These are phyloP conservation scores for Ceratobasidium sp. DNA, from an alignment of 1,284 basidiomycete genomes.

Conservation along the genomic window DNA sequence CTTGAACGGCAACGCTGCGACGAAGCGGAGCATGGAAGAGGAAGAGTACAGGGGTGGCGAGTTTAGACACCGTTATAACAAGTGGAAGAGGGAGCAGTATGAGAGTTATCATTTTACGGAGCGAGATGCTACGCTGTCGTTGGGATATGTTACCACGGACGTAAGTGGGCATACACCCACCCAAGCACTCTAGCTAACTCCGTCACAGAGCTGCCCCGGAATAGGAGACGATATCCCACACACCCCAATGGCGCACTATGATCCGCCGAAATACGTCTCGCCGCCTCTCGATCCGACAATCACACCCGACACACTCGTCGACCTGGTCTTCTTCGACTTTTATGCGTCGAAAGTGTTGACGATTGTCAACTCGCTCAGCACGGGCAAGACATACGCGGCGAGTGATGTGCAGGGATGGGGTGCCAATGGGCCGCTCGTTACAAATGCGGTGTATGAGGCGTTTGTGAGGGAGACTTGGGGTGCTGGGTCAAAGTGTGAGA, in stretches of 20 bases:
- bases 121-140: conserved; percentile 60
- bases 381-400: conserved; percentile 61
- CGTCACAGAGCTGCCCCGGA: conserved; percentile 70
- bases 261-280: conserved; percentile 65
- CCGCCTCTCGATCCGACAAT: conserved; percentile 61
- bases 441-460: conserved; percentile 29
- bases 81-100: conserved; percentile 45
- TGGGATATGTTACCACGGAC: conserved; percentile 79
- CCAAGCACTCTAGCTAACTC: conserved; percentile 18
- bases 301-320: conserved; percentile 63
- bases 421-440: conserved; percentile 50
- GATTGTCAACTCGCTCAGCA: conserved; percentile 68
- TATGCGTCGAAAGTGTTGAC: conserved; percentile 64
- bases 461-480: conserved; percentile 26
- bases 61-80: conserved; percentile 30
- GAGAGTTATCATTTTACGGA: conserved; percentile 7
- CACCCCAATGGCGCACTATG: conserved; percentile 66
- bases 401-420: conserved; percentile 66
- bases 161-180: conserved; percentile 57
- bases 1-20: conserved; percentile 59
- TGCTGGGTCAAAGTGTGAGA: neutral
- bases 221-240: conserved; percentile 76
- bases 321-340: conserved; percentile 77
- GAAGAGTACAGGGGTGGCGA: conserved; percentile 49
- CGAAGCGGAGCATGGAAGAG: conserved; percentile 64